Evolutionary conservation across 2,329 filamentous ascomycete genomes (phyloP).

Genomic region (Neofusicoccum parvum): DNA sequence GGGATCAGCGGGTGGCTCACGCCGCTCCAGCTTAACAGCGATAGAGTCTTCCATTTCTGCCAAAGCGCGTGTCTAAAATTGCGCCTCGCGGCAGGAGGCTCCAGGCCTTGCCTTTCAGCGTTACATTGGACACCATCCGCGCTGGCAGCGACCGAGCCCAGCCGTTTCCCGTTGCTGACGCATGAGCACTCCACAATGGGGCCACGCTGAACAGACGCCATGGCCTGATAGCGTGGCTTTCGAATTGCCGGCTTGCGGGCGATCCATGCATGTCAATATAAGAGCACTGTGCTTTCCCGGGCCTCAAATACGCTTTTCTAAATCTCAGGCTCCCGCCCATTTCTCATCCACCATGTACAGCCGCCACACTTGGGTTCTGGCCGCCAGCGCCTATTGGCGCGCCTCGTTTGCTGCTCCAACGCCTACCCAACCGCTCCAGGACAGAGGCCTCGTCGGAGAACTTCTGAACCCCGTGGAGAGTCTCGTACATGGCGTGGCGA

Average conservation of each 20-base stretch:
- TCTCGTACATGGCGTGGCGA: background rate
- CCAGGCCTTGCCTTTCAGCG: background rate
- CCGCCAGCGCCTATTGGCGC: background rate
- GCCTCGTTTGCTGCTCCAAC: background rate
- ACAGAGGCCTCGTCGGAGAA: background rate
- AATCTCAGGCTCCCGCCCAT: background rate
- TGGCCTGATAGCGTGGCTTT: background rate
- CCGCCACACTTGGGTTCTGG: background rate
- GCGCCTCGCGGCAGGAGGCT: background rate
- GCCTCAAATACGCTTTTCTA: background rate
- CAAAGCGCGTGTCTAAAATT: background rate
- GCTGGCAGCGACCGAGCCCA: background rate
- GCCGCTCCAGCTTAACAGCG: background rate
- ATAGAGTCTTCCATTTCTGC: background rate
- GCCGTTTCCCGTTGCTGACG: background rate
- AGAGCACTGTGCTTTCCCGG: background rate
- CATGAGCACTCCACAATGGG: background rate
- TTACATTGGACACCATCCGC: background rate
- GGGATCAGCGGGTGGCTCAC: background rate
- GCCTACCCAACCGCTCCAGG: background rate
- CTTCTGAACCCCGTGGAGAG: background rate
- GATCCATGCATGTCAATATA: background rate
- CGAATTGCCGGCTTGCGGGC: no score
- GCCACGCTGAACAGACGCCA: background rate
- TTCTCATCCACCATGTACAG: background rate